Evolutionary conservation across 768 basidiomycete species (phyloP), one percentile per base, ranked within the genome.

Genomic region (Clavulina sp.): DNA sequence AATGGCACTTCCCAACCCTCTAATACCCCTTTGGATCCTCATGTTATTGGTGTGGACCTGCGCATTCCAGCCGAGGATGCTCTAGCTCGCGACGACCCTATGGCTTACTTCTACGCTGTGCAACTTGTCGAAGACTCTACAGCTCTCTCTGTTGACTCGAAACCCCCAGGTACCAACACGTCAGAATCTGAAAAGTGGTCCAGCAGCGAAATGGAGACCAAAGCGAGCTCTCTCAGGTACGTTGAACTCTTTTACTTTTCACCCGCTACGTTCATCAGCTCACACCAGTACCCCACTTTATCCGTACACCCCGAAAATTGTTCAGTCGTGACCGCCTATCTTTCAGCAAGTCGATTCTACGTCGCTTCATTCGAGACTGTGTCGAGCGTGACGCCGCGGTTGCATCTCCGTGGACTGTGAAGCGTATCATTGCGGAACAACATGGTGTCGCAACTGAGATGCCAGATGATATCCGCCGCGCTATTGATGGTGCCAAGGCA

Each of bases 331-430:
- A 99, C 64, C 84, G 92, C 49, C 72, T 93, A 19, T 80, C 88
- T 19, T 97, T 97, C 67, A 93, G 89, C 28, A 96, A 97, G 65
- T 91, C 91, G 18, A 93, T 97, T 59, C 76, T 99, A 28, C 86
- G 91, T 57, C 82, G 91, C 16, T 96, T 93, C 66, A 85, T 99
- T 53, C 81, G 87, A 56, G 95, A 97, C 61, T 93, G 89, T 59
- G 84, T 99, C 2, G 83, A 87, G 60, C 80, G 95, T 31, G 89
- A 93, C 57, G 74, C 88, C 16, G 83, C 87, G 5, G 82, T 93
- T 26, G 89, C 88, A 5, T 86, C 88, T 1, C 93, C 95, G 4
- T 99, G 95, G 95, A 81, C 80, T 1, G 91, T 97, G 29, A 96
- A 96, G 64, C 76, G 76, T 1, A 67, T 72, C 4, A 83, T 97